Evolutionary conservation across 495 filamentous ascomycete species (phyloP), one percentile per base, ranked within the genome.

Genomic region (Annulohypoxylon moriforme): DNA sequence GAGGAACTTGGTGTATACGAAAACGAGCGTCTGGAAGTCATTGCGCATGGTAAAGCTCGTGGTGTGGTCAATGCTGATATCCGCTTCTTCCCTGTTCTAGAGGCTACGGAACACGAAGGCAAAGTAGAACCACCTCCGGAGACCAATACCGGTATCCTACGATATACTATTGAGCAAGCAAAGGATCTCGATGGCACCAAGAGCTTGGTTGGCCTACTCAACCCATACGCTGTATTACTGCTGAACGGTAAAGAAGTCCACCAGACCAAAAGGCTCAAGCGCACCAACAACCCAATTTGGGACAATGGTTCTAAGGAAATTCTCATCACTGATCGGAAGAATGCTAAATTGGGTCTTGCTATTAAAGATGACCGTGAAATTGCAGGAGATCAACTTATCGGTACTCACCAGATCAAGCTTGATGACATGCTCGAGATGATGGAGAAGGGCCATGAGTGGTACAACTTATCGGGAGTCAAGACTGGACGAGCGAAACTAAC

Each of bases 331-430:
- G 93, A 99, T 76, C 89, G 93, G 40, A 97, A 94, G 84, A 88
- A 84, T 73, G 94, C 94, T 47, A 94, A 91, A 69, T 85, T 99
- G 49, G 96, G 94, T 60, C 81, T 98, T 57, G 90, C 93, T 16
- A 90, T 99, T 84, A 99, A 97, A 81, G 96, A 99, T 75, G 96
- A 98, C 72, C 87, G 93, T 49, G 95, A 97, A 59, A 77, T 98
- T 57, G 81, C 87, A 22, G 82, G 89, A n/a, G 94, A 99, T 76
- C 93, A 92, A 33, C 85, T 94, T 34, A 76, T 99, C 29, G 96
- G 96, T 52, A 92, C 88, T 16, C 97, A 97, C 77, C 94, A 97
- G 75, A 96, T 99, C 78, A 95, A 93, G 82, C 82, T 98, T 29
- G 91, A 97, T 60, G 94, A 97, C 70, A 92, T 99, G 90, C 80